Base-by-base conservation (phyloP, 768 basidiomycete genomes). In the Pilatotrama ljubarskyi region DNA sequence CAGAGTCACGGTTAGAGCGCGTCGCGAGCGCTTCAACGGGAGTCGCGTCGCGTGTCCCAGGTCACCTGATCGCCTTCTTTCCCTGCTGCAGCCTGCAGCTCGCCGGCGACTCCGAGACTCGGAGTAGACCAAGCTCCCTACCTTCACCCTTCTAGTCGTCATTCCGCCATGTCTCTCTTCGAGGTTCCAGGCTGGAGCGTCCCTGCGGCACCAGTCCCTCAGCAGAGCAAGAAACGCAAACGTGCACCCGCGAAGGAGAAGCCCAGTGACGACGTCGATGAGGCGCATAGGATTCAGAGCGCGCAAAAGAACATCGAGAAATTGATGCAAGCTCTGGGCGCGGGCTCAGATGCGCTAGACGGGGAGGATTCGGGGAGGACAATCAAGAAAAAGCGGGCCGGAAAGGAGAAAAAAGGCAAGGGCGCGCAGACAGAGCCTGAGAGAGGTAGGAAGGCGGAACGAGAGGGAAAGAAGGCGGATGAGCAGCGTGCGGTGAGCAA, bases 161-260 rank as follows among this genome's bases (percentile, higher is more conserved):
- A n/a, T n/a, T n/a, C 26, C 15, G 46, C 46, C 5, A 75, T 74
- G 74, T 58, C 73, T 35, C 68, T 75, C 11, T 76, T 76, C 59
- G 69, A 73, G 41, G 73, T 74, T 11, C 73, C 75, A 14, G 75
- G 74, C 8, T 76, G 75, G 75, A 58, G 64, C 20, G 67, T 75
- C 6, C 72, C 71, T 3, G 10, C 57, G 14, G 66, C 66, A 8
- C 68, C 68, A 0, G 57, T 66, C 1, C 13, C 64, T 2, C 51
- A 60, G 8, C 35, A 66, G 1, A 35, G 58, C 24, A 71, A 64
- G 44, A 74, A 74, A 42, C 69, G 73, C 17, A 76, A 76, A 58
- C 68, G 74, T 7, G 50, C 58, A 6, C 15, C 41, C 3, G 13
- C 43, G 11, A 46, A 58, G 18, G 52, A 58, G 7, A 41, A 50